phyloP scores from a whole-genome alignment of 306 rosid genomes.

The Cotoneaster glaucophyllus region DNA sequence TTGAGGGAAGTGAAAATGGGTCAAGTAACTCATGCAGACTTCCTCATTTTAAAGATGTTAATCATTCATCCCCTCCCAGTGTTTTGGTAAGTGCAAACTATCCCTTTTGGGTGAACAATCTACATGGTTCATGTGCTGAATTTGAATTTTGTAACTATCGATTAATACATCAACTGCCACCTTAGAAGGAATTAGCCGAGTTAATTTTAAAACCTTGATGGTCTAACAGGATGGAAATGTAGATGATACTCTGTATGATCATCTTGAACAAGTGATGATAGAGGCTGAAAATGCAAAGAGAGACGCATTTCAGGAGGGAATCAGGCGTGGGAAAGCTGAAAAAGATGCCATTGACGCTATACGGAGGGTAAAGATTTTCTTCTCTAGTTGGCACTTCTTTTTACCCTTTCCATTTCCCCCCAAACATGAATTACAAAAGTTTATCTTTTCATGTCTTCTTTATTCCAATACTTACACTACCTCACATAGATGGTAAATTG shows the following conservation, averaged over 20 bases:
- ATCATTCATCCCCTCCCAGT: conserved; percentile 50
- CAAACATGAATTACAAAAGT: not conserved
- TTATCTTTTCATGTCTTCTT: not conserved
- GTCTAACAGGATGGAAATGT: conserved; percentile 57
- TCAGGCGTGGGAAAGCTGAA: conserved; percentile 64
- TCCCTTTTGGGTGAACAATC: not conserved
- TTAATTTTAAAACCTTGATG: conserved; percentile 4
- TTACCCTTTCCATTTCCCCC: not conserved
- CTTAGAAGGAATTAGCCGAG: not conserved
- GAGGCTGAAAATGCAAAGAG: conserved; percentile 60
- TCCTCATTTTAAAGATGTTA: conserved; percentile 21
- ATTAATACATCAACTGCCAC: not conserved
- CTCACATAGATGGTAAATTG: not conserved
- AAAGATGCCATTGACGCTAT: conserved; percentile 56
- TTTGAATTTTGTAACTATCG: not conserved
- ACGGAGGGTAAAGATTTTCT: conserved; percentile 41
- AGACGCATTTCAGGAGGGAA: conserved; percentile 50
- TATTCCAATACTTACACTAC: not conserved
- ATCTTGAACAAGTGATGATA: conserved; percentile 50
- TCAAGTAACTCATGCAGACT: conserved; percentile 14
- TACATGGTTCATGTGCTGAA: not conserved
- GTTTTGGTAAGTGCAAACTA: conserved; percentile 38
- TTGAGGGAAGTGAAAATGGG: conserved; percentile 30
- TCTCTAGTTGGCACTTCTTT: not conserved
- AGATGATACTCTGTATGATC: conserved; percentile 49